phyloP scores from a whole-genome alignment of 495 filamentous ascomycete species.

The Paragyromitra xinjiangensis region DNA sequence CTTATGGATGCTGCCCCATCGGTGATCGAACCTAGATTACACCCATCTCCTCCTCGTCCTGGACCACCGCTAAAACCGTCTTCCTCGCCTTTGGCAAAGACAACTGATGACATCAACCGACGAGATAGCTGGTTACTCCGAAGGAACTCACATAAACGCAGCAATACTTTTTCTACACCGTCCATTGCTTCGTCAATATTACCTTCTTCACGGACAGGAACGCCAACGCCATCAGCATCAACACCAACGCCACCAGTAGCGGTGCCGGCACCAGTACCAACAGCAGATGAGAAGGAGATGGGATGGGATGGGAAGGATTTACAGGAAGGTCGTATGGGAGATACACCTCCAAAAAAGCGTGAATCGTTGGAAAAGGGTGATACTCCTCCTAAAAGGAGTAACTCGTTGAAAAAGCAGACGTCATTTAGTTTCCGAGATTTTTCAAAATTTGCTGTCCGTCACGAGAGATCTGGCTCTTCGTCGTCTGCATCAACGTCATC shows the following conservation, averaged over 20 bases:
- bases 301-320: slow-evolving; percentile 56
- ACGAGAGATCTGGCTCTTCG: slow-evolving; percentile 50
- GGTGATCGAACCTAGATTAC: slow-evolving; percentile 63
- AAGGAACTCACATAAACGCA: slow-evolving; percentile 55
- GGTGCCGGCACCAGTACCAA: neutral
- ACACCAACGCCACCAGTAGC: slow-evolving; percentile 3
- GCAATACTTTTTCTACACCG: slow-evolving; percentile 50
- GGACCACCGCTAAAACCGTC: slow-evolving; percentile 57
- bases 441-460: slow-evolving; percentile 46
- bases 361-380: slow-evolving; percentile 26
- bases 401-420: slow-evolving; percentile 48
- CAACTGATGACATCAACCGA: slow-evolving; percentile 50
- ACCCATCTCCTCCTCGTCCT: slow-evolving; percentile 64
- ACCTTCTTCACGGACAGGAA: slow-evolving; percentile 32
- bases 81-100: slow-evolving; percentile 32
- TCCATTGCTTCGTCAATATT: slow-evolving; percentile 31
- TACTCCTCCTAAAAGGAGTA: slow-evolving; percentile 29
- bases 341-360: slow-evolving; percentile 45
- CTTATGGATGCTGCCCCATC: slow-evolving; percentile 42
- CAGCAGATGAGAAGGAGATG: slow-evolving; percentile 42
- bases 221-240: slow-evolving; percentile 6
- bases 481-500: slow-evolving; percentile 53
- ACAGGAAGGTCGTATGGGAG: slow-evolving; percentile 55
- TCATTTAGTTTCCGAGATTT: slow-evolving; percentile 51
- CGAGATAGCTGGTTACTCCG: slow-evolving; percentile 55